Evolutionary conservation across 139 green algal genomes (phyloP).

Genomic region (Picochlorum sp.): DNA sequence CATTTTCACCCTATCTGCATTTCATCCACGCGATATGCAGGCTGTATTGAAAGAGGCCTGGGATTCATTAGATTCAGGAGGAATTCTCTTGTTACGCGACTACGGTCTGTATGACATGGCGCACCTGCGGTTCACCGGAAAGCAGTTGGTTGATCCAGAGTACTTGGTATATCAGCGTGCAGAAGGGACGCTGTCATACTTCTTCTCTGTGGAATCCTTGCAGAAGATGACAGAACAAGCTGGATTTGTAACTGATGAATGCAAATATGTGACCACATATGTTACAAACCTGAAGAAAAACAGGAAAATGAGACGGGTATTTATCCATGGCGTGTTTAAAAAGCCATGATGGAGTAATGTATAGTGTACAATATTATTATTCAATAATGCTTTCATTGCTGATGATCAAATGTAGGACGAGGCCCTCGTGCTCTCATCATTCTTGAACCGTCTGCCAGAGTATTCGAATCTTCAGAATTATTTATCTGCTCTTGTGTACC

Average conservation of each 20-base stretch:
- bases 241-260: constrained; percentile 49
- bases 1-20: constrained; percentile 71
- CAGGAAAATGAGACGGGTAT: constrained; percentile 49
- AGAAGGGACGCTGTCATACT: constrained; percentile 68
- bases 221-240: constrained; percentile 13
- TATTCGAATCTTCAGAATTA: background rate
- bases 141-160: constrained; percentile 10
- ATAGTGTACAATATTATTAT: constrained; percentile 2
- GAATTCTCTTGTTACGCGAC: constrained; percentile 59
- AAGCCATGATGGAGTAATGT: constrained; percentile 8
- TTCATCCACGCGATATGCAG: constrained; percentile 35
- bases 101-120: constrained; percentile 75
- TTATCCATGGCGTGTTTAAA: constrained; percentile 70
- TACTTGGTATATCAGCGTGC: constrained; percentile 3
- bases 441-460: background rate
- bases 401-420: constrained; percentile 6
- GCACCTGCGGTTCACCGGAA: constrained; percentile 28
- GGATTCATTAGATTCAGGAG: constrained; percentile 41
- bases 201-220: constrained; percentile 59
- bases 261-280: constrained; percentile 48
- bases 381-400: background rate
- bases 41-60: constrained; percentile 23
- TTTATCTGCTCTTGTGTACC: background rate
- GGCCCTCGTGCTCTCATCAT: constrained; percentile 12
- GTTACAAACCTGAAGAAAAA: constrained; percentile 57